A percentile compares a stretch with the other conserved stretches of the same genome.
These are phyloP conservation scores for Clathrus columnatus DNA, from an alignment of 768 basidiomycete genomes.

Conservation along the genomic window DNA sequence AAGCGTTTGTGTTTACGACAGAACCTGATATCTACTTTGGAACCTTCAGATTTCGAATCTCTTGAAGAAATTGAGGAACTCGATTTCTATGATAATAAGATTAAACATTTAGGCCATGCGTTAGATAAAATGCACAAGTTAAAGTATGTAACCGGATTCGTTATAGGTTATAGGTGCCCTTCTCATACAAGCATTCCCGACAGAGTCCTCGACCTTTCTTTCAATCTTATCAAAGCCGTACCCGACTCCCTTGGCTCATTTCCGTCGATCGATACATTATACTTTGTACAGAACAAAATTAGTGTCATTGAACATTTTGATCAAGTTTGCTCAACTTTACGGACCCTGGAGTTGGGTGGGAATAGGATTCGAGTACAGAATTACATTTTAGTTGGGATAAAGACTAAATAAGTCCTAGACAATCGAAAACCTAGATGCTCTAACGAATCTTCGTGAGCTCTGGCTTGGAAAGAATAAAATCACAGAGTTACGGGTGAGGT, in stretches of 20 bases:
- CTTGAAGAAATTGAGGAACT: slow-evolving; percentile 74
- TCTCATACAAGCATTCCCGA: not conserved
- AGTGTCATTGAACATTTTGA: slow-evolving; percentile 64
- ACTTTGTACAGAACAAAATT: slow-evolving; percentile 96
- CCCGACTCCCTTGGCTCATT: slow-evolving; percentile 56
- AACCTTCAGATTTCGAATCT: slow-evolving; percentile 60
- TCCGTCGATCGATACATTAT: slow-evolving; percentile 61
- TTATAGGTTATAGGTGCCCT: not conserved
- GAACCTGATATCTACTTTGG: slow-evolving; percentile 67
- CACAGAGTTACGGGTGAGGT: slow-evolving; percentile 63
- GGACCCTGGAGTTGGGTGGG: slow-evolving; percentile 87
- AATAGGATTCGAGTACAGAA: slow-evolving; percentile 77
- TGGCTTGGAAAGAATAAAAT: slow-evolving; percentile 99
- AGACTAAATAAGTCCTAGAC: slow-evolving; percentile 34
- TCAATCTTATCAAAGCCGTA: slow-evolving; percentile 75
- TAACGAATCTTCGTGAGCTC: slow-evolving; percentile 81
- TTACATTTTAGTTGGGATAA: not conserved
- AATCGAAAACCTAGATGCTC: slow-evolving; percentile 77
- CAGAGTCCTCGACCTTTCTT: slow-evolving; percentile 87
- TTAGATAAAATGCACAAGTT: slow-evolving; percentile 49
- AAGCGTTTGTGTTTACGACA: slow-evolving; percentile 77
- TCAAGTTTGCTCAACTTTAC: slow-evolving; percentile 44
- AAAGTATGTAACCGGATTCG: slow-evolving; percentile 21
- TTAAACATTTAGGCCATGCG: slow-evolving; percentile 64
- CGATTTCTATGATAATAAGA: slow-evolving; percentile 93